phyloP scores from a whole-genome alignment of 225 moss, liverwort and hornwort genomes.

The Antitrichia curtipendula region DNA sequence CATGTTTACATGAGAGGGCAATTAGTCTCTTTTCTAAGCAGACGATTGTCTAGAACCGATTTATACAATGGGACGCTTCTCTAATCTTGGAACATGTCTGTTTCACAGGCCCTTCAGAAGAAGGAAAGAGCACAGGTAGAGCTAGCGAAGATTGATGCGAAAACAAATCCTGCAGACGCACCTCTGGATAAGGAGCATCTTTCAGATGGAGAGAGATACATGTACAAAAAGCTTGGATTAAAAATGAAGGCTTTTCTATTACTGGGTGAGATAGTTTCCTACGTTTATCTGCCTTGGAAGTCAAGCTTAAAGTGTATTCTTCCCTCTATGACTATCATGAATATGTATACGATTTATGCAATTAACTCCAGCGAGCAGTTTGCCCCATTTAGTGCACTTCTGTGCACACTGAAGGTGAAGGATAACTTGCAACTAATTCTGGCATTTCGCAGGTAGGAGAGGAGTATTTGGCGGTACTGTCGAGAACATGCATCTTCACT shows the following conservation, averaged over 20 bases:
- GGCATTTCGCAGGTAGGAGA: constrained; percentile 56
- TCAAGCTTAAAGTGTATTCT: neutral
- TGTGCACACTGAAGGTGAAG: neutral
- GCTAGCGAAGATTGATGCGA: constrained; percentile 62
- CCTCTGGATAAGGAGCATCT: constrained; percentile 81
- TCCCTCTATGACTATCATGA: neutral
- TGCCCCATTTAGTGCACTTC: neutral
- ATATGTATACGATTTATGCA: neutral
- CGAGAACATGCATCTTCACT: constrained; percentile 99
- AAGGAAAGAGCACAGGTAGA: constrained; percentile 53
- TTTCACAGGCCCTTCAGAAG: constrained; percentile 65
- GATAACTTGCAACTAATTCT: neutral
- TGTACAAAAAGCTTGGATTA: constrained; percentile 84
- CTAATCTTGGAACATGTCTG: neutral
- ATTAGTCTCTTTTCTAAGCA: neutral
- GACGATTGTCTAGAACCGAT: neutral
- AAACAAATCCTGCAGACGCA: constrained; percentile 53
- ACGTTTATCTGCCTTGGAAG: neutral
- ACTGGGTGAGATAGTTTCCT: constrained; percentile 45
- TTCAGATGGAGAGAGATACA: constrained; percentile 84
- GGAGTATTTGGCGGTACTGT: constrained; percentile 92
- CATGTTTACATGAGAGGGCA: neutral
- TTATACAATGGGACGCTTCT: neutral
- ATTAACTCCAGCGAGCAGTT: neutral
- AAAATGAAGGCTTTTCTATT: constrained; percentile 85